Evolutionary conservation across 805 yeast genomes (phyloP).

Genomic region (Ogataea glucozyma): DNA sequence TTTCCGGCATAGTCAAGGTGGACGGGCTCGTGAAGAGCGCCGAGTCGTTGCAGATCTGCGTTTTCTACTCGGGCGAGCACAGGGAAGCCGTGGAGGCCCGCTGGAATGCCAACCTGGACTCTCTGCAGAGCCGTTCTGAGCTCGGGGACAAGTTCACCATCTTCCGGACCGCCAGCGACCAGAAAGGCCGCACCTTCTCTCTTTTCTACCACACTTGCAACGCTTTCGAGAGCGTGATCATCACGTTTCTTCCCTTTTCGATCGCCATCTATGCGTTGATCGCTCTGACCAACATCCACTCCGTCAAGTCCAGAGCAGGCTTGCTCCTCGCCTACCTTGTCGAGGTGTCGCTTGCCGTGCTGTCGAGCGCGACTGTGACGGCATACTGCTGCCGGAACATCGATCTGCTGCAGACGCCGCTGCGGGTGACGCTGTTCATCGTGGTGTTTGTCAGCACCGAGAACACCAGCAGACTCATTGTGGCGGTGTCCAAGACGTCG

Average conservation of each 20-base stretch:
- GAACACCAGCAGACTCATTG: slow-evolving; percentile 48
- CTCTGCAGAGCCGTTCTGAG: slow-evolving; percentile 14
- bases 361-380: slow-evolving; percentile 45
- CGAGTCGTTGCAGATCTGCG: slow-evolving; percentile 38
- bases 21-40: slow-evolving; percentile 48
- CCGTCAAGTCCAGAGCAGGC: slow-evolving; percentile 49
- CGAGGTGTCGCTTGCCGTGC: slow-evolving; percentile 40
- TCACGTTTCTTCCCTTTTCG: slow-evolving; percentile 23
- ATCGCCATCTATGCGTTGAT: slow-evolving; percentile 30
- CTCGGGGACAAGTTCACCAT: slow-evolving; percentile 1
- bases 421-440: slow-evolving; percentile 42
- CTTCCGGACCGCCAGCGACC: slow-evolving; percentile 5
- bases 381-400: slow-evolving; percentile 37
- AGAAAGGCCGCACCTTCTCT: slow-evolving; percentile 20
- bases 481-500: slow-evolving; percentile 41
- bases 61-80: slow-evolving; percentile 29
- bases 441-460: slow-evolving; percentile 46
- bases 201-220: slow-evolving; percentile 12
- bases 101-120: slow-evolving; percentile 36
- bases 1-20: slow-evolving; percentile 41
- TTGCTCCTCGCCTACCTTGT: slow-evolving; percentile 45
- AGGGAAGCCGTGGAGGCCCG: slow-evolving; percentile 23
- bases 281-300: slow-evolving; percentile 41
- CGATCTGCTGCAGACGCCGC: slow-evolving; percentile 40
- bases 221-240: slow-evolving; percentile 24